Evolutionary conservation across 2,329 filamentous ascomycete species (phyloP), one percentile per base, ranked within the genome.

Genomic region (Thelonectria rubi): DNA sequence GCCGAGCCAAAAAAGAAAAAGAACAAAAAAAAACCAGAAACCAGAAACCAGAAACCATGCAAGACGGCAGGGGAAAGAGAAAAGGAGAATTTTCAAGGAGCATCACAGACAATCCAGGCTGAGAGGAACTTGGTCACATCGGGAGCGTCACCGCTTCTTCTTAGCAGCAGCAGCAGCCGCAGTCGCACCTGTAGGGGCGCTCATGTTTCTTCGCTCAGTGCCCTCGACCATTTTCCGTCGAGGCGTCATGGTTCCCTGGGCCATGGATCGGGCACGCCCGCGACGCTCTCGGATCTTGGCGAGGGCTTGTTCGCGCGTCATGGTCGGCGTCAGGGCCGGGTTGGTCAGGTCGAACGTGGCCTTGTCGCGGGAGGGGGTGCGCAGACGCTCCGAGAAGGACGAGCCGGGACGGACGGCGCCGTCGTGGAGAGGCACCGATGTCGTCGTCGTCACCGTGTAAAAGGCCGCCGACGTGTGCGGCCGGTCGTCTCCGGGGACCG

Each of bases 231-330:
- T 85, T 74, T 84, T 82, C 76, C 84, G 87, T 63, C 81, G 79
- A 8, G 74, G 70, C 18, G 89, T 90, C 62, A 83, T 79, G 6
- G 86, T 83, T 2, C 86, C 87, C 54, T 87, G 83, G 5, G 88
- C 87, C 59, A 90, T 85, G 74, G 89, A 92, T 67, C 87, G 84
- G 58, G 91, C 90, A 47, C 91, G 81, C 7, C 90, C 90, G 55
- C 91, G 80, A 26, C 91, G 83, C 77, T 92, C 88, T 55, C 88
- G 84, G 67, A 94, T 94, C 73, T 89, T 87, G 57, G 89, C 89
- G 15, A 94, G 82, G 3, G 91, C 91, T 75, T 93, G 84, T 74
- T 93, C 91, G 55, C 91, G 84, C 24, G 86, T 86, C 85, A 90
- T 88, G 40, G 87, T 90, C 5, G 87, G 86, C 43, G 84, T 88